Base-by-base conservation (phyloP, 176 grass and related monocot genomes). In the Triticum monococcum region DNA sequence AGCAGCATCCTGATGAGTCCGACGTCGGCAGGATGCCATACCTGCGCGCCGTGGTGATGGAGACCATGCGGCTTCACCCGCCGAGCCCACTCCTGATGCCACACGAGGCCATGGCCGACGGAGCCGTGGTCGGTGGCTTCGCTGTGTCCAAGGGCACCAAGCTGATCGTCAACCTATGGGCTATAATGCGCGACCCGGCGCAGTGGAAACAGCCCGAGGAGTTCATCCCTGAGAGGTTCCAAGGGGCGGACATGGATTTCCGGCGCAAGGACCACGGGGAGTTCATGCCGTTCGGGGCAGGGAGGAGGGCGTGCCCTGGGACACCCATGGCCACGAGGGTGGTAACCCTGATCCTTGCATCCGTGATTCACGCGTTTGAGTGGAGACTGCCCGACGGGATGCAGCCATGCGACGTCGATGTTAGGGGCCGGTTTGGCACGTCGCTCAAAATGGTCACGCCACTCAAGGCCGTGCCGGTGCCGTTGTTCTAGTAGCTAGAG, bases 261-360 rank as follows among this genome's bases (percentile, higher is more conserved):
- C 84, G 81, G 4, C 81, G 71, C 38, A 56, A 64, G 72, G 73
- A 72, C 25, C 12, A 66, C 22, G 74, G 59, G 4, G 89, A 81
- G 74, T 93, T 91, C 78, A 82, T 96, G 82, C 89, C 94, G 23
- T 96, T 96, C 82, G 89, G 94, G 9, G 83, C 89, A 1, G 91
- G 91, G 3, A 76, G 89, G 84, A 36, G 87, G 86, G 70, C 77
- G 35, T 96, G 94, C 80, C 91, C 94, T 2, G 94, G 94, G 12
- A 71, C 74, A 76, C 80, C 88, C 1, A 89, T 93, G 77, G 93
- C 88, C 4, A 76, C 86, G 14, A 50, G 78, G 78, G 75, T 90
- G 30, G 78, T 95, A 30, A 86, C 86, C 4, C 76, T 91, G 11
- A 45, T 91, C 2, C 79, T 96, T 4, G 89, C 87, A 1, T 81